phyloP scores from a whole-genome alignment of 495 filamentous ascomycete genomes.

The Aspergillus ellipticus region DNA sequence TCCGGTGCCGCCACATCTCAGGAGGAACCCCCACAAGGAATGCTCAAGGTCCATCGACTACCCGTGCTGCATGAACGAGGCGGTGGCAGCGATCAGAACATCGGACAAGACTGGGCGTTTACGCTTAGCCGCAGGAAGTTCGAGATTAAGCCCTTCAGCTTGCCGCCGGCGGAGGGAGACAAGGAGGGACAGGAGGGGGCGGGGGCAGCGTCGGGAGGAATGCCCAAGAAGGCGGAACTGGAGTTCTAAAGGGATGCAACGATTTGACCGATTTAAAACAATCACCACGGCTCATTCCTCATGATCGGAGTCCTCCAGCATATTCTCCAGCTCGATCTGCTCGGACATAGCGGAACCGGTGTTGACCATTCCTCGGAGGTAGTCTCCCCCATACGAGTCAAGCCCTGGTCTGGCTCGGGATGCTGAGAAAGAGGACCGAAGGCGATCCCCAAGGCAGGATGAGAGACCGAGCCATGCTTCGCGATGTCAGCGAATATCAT shows the following conservation, averaged over 20 bases:
- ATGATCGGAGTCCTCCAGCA: slow-evolving; percentile 48
- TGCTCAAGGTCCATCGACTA: slow-evolving; percentile 76
- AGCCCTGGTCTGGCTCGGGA: slow-evolving; percentile 33
- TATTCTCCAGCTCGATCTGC: slow-evolving; percentile 61
- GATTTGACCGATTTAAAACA: slow-evolving; percentile 5
- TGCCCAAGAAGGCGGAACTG: slow-evolving; percentile 62
- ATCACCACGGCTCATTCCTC: slow-evolving; percentile 30
- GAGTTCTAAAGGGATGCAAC: slow-evolving; percentile 55
- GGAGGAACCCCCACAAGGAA: slow-evolving; percentile 79
- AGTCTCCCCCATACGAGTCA: slow-evolving; percentile 50
- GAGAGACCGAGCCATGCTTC: slow-evolving; percentile 55
- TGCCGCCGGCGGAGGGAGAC: slow-evolving; percentile 85
- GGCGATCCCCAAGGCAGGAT: slow-evolving; percentile 55
- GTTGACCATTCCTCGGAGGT: slow-evolving; percentile 52
- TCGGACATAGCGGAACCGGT: slow-evolving; percentile 55
- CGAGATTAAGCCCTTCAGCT: slow-evolving; percentile 80
- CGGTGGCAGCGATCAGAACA: slow-evolving; percentile 63
- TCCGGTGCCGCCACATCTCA: slow-evolving; percentile 48
- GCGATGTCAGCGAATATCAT: slow-evolving; percentile 16
- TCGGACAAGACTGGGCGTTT: slow-evolving; percentile 85
- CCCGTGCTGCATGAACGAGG: slow-evolving; percentile 87
- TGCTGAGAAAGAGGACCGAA: slow-evolving; percentile 41
- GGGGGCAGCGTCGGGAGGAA: slow-evolving; percentile 39
- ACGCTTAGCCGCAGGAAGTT: slow-evolving; percentile 79
- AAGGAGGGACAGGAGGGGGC: slow-evolving; percentile 61